Conservation (phyloP, 1,139 yeast species). For the Petasospora fabianii region DNA sequence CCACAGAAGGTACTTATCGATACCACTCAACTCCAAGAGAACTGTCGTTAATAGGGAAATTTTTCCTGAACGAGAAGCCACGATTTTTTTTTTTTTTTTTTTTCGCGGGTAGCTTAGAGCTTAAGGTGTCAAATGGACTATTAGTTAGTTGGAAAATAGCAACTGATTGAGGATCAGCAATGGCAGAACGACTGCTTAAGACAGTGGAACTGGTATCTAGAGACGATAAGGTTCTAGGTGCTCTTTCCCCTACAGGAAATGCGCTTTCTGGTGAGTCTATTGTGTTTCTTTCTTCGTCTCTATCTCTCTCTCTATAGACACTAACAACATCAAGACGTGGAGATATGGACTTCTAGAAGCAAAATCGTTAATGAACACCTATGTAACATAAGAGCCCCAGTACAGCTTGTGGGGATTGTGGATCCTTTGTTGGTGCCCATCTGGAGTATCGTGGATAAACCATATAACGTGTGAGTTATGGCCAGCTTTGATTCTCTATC, state of each 20-base stretch:
- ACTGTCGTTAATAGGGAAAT: no score
- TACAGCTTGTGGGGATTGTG: slow-evolving; percentile 18
- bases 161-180: slow-evolving; percentile 2
- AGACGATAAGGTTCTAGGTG: not conserved
- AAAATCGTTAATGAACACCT: slow-evolving; percentile 24
- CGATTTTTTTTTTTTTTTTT: no score
- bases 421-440: slow-evolving; percentile 23
- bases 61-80: no score
- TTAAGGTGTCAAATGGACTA: not conserved
- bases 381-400: slow-evolving; percentile 2
- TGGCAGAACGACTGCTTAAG: slow-evolving; percentile 16
- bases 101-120: not conserved
- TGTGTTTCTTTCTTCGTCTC: not conserved
- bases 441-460: slow-evolving; percentile 27
- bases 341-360: slow-evolving; percentile 25
- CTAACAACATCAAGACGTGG: slow-evolving; percentile 16
- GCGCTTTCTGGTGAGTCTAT: slow-evolving; percentile 11
- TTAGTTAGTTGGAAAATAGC: no score
- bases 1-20: no score
- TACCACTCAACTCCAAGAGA: no score
- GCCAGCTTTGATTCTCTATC: not conserved
- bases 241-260: not conserved
- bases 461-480: slow-evolving; percentile 24
- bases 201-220: slow-evolving; percentile 4
- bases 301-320: not conserved